Percentiles rank a stretch among this genome's conserved stretches.
phyloP scores from a whole-genome alignment of 2,329 filamentous ascomycete species.

The Penicillium brasilianum region DNA sequence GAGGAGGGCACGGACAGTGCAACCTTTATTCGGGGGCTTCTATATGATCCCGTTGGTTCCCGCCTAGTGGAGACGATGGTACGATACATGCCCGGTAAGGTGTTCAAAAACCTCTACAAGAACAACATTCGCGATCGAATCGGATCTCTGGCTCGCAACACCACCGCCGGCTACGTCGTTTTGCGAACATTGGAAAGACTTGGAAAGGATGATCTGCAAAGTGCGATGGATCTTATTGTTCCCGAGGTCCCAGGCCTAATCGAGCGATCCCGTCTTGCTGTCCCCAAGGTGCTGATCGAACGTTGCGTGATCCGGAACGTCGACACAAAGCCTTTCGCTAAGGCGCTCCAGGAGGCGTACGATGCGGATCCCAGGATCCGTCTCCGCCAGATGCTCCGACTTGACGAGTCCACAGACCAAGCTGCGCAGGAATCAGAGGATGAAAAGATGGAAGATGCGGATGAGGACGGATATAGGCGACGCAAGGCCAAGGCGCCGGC shows the following conservation, averaged over 20 bases:
- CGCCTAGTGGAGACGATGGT: constrained; percentile 87
- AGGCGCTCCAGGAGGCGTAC: constrained; percentile 63
- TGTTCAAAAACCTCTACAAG: constrained; percentile 86
- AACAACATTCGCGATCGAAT: constrained; percentile 81
- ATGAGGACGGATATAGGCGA: constrained; percentile 50
- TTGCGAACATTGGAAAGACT: constrained; percentile 81
- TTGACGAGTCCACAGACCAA: constrained; percentile 41
- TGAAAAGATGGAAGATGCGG: constrained; percentile 52
- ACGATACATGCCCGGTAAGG: constrained; percentile 77
- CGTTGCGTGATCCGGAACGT: constrained; percentile 73
- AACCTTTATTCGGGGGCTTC: constrained; percentile 80
- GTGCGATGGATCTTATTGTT: constrained; percentile 72
- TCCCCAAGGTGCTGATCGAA: constrained; percentile 82
- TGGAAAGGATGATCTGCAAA: constrained; percentile 81
- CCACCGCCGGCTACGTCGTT: constrained; percentile 86
- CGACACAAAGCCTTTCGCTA: constrained; percentile 61
- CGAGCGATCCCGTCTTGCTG: constrained; percentile 74
- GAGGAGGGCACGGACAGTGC: constrained; percentile 74
- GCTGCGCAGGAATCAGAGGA: constrained; percentile 39
- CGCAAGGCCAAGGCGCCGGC: constrained; percentile 18
- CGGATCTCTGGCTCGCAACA: constrained; percentile 81
- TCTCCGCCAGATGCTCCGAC: constrained; percentile 64
- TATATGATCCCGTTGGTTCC: constrained; percentile 90
- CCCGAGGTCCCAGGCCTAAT: constrained; percentile 76
- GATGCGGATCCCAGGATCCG: constrained; percentile 56